phyloP scores from a whole-genome alignment of 345 rosid genomes.

The Citrus inodora region DNA sequence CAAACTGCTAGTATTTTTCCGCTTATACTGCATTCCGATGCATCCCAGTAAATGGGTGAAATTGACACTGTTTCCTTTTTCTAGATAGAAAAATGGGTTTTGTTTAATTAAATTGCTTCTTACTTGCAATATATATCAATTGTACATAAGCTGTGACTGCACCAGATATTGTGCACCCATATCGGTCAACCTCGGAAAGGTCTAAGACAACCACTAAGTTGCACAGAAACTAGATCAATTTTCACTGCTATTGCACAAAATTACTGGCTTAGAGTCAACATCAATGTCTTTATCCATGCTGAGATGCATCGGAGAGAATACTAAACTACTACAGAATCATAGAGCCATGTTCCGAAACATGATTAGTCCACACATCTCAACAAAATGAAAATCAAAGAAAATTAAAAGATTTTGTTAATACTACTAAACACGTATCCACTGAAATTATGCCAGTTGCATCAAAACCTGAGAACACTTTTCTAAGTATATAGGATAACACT shows the following conservation, averaged over 20 bases:
- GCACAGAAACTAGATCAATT: background rate
- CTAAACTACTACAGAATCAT: background rate
- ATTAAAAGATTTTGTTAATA: no score
- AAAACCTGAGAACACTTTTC: background rate
- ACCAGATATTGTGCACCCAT: background rate
- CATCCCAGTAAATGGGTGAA: background rate
- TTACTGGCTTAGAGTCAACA: background rate
- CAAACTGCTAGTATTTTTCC: background rate
- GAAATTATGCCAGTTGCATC: background rate
- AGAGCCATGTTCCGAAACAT: background rate
- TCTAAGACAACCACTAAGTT: background rate
- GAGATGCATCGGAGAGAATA: background rate
- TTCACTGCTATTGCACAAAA: background rate
- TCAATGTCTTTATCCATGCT: background rate
- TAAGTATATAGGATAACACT: background rate
- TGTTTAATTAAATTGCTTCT: background rate
- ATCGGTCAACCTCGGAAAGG: background rate
- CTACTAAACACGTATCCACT: background rate
- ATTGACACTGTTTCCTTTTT: background rate
- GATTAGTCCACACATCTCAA: background rate
- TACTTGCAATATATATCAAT: background rate
- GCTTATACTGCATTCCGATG: background rate
- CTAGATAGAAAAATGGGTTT: background rate
- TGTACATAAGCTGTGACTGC: background rate
- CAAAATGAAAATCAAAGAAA: background rate